These are phyloP conservation scores for Thamnidium elegans DNA, from an alignment of 192 early-diverging fungal species.

Conservation along the genomic window DNA sequence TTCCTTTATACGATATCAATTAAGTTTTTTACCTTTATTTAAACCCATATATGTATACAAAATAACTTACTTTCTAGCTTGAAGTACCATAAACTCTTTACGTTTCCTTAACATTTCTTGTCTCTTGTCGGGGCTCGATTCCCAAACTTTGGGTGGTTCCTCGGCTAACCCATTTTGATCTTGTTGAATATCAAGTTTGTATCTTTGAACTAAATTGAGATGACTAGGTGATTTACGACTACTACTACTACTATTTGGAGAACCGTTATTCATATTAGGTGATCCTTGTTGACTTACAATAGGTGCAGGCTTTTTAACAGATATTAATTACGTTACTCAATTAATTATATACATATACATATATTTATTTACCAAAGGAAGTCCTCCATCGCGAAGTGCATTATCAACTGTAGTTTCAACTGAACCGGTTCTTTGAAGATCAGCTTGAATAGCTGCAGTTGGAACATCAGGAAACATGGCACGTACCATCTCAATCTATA, in stretches of 20 bases:
- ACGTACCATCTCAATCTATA: constrained; percentile 65
- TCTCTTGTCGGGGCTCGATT: constrained; percentile 51
- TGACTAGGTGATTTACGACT: constrained; percentile 35
- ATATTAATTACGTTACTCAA: too few relatives aligned
- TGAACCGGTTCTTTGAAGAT: constrained; percentile 79
- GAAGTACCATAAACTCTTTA: constrained; percentile 68
- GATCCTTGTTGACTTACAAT: constrained; percentile 16
- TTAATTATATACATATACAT: background rate
- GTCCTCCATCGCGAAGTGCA: constrained; percentile 62
- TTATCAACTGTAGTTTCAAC: constrained; percentile 81
- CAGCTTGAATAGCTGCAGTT: constrained; percentile 67
- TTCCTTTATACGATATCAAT: constrained; percentile 11
- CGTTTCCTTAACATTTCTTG: constrained; percentile 60
- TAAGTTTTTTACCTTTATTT: background rate
- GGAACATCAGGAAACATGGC: constrained; percentile 84
- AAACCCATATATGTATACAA: background rate
- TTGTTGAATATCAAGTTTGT: constrained; percentile 46
- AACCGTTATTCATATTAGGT: constrained; percentile 19
- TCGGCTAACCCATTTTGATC: constrained; percentile 26
- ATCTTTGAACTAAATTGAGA: constrained; percentile 48
- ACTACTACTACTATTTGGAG: constrained; percentile 24
- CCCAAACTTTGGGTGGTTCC: constrained; percentile 63
- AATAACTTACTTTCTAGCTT: constrained; percentile 72
- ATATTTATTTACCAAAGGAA: constrained; percentile 51
- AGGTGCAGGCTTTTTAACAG: constrained; percentile 1